phyloP scores from a whole-genome alignment of 768 basidiomycete species.

The Suillus discolor region DNA sequence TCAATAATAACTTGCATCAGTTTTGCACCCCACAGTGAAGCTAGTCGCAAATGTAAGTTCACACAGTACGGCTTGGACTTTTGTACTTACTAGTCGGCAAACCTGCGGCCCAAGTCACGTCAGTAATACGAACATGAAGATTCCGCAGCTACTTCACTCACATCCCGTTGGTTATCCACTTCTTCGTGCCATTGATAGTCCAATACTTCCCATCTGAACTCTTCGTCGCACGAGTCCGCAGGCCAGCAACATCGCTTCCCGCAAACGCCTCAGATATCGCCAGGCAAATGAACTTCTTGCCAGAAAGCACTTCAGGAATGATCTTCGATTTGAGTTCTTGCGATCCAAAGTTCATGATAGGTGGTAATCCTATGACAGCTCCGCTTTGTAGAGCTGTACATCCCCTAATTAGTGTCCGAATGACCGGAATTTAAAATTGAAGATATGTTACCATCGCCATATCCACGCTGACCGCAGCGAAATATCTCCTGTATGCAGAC shows the following conservation, averaged over 20 bases:
- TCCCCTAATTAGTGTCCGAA: conserved; percentile 1
- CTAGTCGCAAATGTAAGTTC: conserved; percentile 34
- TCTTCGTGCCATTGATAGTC: conserved; percentile 84
- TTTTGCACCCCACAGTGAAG: conserved; percentile 77
- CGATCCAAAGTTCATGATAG: conserved; percentile 80
- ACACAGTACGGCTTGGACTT: conserved; percentile 32
- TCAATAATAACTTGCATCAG: conserved; percentile 38
- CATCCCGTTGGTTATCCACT: conserved; percentile 85
- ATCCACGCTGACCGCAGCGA: conserved; percentile 73
- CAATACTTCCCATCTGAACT: conserved; percentile 82
- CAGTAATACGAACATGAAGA: neutral
- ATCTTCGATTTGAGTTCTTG: conserved; percentile 58
- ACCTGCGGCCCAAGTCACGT: conserved; percentile 24
- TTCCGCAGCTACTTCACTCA: conserved; percentile 27
- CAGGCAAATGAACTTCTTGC: conserved; percentile 83
- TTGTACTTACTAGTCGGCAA: conserved; percentile 32
- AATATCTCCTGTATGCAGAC: conserved; percentile 79
- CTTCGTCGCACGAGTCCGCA: conserved; percentile 78
- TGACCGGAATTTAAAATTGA: neutral
- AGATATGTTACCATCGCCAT: conserved; percentile 63
- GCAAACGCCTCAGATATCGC: conserved; percentile 91
- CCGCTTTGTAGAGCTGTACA: conserved; percentile 61
- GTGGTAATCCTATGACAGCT: conserved; percentile 82
- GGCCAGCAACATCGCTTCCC: conserved; percentile 80
- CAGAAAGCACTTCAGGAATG: conserved; percentile 67